Conservation (phyloP, 805 yeast genomes). For the Ogataea trehalophila region DNA sequence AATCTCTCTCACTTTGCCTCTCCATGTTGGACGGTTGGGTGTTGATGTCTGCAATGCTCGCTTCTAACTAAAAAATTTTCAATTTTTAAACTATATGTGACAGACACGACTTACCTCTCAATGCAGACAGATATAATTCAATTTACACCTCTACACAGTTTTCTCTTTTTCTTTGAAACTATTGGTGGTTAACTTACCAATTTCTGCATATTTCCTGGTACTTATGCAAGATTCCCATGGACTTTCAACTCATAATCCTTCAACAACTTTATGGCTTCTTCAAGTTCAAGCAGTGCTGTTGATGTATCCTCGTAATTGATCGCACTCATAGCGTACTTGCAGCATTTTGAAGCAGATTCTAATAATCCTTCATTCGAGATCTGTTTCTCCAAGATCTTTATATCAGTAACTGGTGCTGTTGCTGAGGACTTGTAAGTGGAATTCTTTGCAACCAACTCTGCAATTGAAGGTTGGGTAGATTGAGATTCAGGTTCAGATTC, state of each 20-base stretch:
- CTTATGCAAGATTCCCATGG: not conserved
- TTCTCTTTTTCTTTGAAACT: no score
- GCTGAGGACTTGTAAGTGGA: not conserved
- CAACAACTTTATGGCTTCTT: conserved; percentile 37
- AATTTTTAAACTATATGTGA: no score
- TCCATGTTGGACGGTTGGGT: no score
- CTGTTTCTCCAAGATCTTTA: conserved; percentile 14
- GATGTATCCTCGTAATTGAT: conserved; percentile 60
- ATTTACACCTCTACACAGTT: conserved; percentile 1
- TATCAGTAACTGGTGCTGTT: conserved; percentile 3
- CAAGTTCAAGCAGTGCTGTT: conserved; percentile 58
- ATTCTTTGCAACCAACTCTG: conserved; percentile 8
- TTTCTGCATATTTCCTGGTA: not conserved
- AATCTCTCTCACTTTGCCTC: no score
- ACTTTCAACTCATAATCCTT: conserved; percentile 4
- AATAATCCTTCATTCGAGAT: conserved; percentile 31
- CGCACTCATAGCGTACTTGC: conserved; percentile 70
- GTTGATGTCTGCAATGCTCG: no score
- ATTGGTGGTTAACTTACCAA: no score
- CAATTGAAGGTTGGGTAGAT: conserved; percentile 5
- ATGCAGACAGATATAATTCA: no score
- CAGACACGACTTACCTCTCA: not conserved
- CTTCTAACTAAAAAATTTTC: no score
- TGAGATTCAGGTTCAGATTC: no score
- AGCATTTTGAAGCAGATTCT: conserved; percentile 51